Conservation (phyloP, 345 rosid genomes). For the Eucalyptus erythrocorys region DNA sequence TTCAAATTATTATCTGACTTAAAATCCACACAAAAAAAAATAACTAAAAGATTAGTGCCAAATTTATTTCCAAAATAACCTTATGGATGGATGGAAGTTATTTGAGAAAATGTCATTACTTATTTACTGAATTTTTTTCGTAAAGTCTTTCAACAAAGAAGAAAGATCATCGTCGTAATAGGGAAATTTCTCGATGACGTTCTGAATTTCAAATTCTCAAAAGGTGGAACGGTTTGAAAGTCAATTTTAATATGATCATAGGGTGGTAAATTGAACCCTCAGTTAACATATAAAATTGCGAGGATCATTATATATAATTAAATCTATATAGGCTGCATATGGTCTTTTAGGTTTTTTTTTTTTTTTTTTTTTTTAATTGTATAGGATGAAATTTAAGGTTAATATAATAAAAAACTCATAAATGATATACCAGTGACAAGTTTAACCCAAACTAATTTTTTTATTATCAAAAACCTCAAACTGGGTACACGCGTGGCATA, state of each 20-base stretch:
- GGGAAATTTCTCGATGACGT: background rate
- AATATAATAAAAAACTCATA: background rate
- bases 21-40: background rate
- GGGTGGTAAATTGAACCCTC: background rate
- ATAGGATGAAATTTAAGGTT: background rate
- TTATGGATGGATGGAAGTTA: background rate
- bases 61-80: background rate
- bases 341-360: background rate
- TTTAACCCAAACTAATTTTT: too few relatives aligned
- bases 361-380: background rate
- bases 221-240: background rate
- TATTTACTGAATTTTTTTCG: background rate
- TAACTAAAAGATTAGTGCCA: background rate
- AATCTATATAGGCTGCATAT: background rate
- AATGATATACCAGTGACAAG: too few relatives aligned
- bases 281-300: background rate
- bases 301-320: background rate
- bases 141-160: background rate
- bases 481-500: rapidly evolving
- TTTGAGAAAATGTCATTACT: background rate
- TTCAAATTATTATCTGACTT: background rate
- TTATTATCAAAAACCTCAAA: too few relatives aligned
- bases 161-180: background rate
- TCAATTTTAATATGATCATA: background rate
- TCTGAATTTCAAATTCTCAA: background rate